Base-by-base conservation (phyloP, 768 basidiomycete genomes). In the Phaeotremella skinneri region DNA sequence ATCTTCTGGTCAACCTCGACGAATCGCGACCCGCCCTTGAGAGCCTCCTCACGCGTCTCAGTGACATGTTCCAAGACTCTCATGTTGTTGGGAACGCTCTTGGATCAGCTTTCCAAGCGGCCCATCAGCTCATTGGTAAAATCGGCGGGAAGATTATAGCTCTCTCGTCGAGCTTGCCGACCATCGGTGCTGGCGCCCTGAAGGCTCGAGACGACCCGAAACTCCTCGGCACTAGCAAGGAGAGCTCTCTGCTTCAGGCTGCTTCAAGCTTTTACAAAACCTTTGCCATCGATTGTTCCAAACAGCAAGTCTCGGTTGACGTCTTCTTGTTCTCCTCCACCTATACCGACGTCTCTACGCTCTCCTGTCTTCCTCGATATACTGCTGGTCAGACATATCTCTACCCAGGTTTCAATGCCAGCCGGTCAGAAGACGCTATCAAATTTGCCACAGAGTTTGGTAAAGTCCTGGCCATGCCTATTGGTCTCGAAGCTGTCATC, bases 371-470 rank as follows among this genome's bases (percentile, higher is more conserved):
- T 17, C 96, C 96, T 23, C 89, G 93, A 72, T 98, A 99, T 77
- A 99, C 96, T 9, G 90, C 92, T 55, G 96, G 96, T 39, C 91
- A 97, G 76, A 96, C 93, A 0, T 98, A 91, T 80, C 93, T 93
- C 75, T 99, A 98, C 76, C 96, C 94, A 39, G 91, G 91, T 2
- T 99, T 99, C 82, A 98, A 93, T 71, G 96, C 96, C 11, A 84
- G 85, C 1, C 84, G 91, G 42, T 84, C 90, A 2, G 96, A 99
- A 76, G 96, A 99, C 73, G 96, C 96, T 2, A 82, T 96, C 79
- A 98, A 98, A 79, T 98, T 99, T 70, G 93, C 94, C 0, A 92
- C 94, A 64, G 96, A 98, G 74, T 93, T 98, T 69, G 91, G 92
- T 21, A 86, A 89, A 68, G 89, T 96, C 3, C 76, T 99, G 55